These are phyloP conservation scores for Passiflora organensis DNA, from an alignment of 345 rosid genomes.

Conservation along the genomic window DNA sequence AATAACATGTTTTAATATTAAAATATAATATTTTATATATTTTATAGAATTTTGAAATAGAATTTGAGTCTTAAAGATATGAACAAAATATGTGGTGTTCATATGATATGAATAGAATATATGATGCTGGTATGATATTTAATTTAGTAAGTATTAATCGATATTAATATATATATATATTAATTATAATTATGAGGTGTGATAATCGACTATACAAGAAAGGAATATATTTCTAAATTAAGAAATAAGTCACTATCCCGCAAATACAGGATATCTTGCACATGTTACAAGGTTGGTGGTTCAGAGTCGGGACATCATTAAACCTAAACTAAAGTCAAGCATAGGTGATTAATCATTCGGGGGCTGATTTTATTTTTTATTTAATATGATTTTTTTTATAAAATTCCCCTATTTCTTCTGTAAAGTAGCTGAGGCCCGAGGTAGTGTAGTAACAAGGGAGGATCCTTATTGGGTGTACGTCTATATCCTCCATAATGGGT, in stretches of 20 bases:
- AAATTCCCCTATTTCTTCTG: not conserved
- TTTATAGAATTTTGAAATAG: no score
- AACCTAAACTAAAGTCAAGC: slow-evolving; percentile 32
- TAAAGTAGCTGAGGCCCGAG: slow-evolving; percentile 14
- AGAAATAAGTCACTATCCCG: slow-evolving; percentile 35
- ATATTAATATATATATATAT: no score
- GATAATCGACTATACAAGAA: slow-evolving; percentile 8
- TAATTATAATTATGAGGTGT: no score
- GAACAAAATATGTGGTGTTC: no score
- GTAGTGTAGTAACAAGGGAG: no score
- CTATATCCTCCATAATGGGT: slow-evolving; percentile 5
- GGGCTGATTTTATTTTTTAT: not conserved
- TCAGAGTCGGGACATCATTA: slow-evolving; percentile 35
- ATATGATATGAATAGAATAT: no score
- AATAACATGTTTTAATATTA: no score
- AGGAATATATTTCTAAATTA: not conserved
- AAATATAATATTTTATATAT: no score
- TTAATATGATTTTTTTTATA: no score
- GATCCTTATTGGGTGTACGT: slow-evolving; percentile 33
- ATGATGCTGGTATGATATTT: no score
- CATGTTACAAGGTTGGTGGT: slow-evolving; percentile 32
- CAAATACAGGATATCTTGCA: slow-evolving; percentile 52
- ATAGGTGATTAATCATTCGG: slow-evolving; percentile 11
- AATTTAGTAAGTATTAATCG: no score
- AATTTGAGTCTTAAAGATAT: no score